Evolutionary conservation across 108 stramenopile genomes (phyloP).

Genomic region (Cyclotella sp.): DNA sequence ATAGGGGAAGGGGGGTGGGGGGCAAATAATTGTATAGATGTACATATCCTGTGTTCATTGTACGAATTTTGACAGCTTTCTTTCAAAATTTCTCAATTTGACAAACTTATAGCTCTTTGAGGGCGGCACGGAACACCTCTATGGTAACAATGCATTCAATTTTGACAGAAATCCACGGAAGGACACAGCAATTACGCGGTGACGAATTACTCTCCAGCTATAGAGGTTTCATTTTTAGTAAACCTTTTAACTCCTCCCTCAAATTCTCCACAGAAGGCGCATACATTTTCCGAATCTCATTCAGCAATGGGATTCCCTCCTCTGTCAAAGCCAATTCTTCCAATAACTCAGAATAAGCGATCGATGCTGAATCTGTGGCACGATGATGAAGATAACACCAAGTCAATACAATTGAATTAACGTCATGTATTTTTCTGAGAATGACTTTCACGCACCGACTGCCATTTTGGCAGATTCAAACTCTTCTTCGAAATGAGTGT

Average conservation of each 20-base stretch:
- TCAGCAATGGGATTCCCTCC: constrained; percentile 44
- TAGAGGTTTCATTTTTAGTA: constrained; percentile 6
- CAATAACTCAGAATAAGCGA: constrained; percentile 45
- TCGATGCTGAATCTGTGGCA: constrained; percentile 15
- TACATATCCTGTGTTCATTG: background rate
- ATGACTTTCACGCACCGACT: background rate
- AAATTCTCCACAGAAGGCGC: constrained; percentile 37
- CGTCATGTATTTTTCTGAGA: too few relatives aligned
- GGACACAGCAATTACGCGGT: background rate
- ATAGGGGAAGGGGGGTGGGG: too few relatives aligned
- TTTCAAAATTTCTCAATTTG: too few relatives aligned
- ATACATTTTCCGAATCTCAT: constrained; percentile 46
- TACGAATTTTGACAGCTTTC: background rate
- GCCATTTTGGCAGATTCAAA: constrained; percentile 38
- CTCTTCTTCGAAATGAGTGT: constrained; percentile 40
- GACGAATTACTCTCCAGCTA: background rate
- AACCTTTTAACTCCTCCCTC: constrained; percentile 28
- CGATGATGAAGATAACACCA: too few relatives aligned
- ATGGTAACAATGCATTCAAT: background rate
- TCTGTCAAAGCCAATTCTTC: constrained; percentile 49
- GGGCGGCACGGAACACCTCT: too few relatives aligned
- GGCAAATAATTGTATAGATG: too few relatives aligned
- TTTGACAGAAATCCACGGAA: background rate
- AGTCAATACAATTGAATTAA: too few relatives aligned
- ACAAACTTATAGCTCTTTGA: too few relatives aligned